phyloP scores from a whole-genome alignment of 495 filamentous ascomycete species.

The Aspergillus hancockii region DNA sequence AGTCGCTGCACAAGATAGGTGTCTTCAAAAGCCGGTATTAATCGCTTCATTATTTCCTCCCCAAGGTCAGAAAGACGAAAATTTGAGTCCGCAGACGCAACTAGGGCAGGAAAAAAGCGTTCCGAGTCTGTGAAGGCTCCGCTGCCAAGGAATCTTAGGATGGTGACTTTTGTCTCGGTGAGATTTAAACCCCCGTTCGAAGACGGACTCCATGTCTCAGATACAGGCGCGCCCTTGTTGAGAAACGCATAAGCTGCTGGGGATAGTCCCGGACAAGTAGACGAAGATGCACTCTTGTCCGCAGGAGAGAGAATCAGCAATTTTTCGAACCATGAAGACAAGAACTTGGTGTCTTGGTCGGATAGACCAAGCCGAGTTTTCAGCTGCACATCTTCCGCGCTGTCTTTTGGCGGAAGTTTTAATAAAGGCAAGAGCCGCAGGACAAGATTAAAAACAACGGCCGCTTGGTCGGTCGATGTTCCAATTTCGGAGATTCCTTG shows the following conservation, averaged over 20 bases:
- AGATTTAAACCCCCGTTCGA: conserved; percentile 63
- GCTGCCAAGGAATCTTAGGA: conserved; percentile 71
- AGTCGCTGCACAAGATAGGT: conserved; percentile 59
- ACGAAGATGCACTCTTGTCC: conserved; percentile 39
- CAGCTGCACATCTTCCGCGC: conserved; percentile 70
- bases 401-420: conserved; percentile 72
- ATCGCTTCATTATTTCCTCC: conserved; percentile 82
- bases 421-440: conserved; percentile 72
- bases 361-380: conserved; percentile 66
- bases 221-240: conserved; percentile 52
- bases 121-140: conserved; percentile 81
- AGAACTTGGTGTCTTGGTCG: conserved; percentile 68
- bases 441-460: conserved; percentile 80
- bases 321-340: conserved; percentile 77
- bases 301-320: conserved; percentile 67
- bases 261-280: conserved; percentile 68
- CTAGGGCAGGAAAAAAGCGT: conserved; percentile 78
- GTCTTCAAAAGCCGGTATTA: conserved; percentile 67
- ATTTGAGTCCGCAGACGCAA: conserved; percentile 79
- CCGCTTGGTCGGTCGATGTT: conserved; percentile 61
- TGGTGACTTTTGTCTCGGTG: conserved; percentile 64
- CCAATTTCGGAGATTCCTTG: conserved; percentile 69
- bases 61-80: conserved; percentile 76
- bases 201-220: conserved; percentile 67
- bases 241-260: conserved; percentile 74